phyloP scores from a whole-genome alignment of 2,329 filamentous ascomycete genomes.

The Ophiostoma perfectum region DNA sequence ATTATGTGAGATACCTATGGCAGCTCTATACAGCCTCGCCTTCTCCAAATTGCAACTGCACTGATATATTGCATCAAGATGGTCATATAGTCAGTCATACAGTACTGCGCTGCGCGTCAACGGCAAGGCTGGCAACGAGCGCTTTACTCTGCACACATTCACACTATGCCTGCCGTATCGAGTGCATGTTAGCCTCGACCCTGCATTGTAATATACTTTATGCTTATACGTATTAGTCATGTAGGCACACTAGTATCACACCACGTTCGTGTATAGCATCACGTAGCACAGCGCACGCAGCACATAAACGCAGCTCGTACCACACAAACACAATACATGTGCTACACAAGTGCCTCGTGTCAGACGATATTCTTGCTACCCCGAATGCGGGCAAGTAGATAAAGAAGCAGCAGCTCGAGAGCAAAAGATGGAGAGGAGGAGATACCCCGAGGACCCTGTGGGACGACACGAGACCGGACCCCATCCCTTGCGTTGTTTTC shows the following conservation, averaged over 20 bases:
- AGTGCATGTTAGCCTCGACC: background rate
- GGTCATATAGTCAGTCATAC: background rate
- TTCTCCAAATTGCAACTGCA: background rate
- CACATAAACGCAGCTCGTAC: background rate
- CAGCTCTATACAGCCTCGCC: background rate
- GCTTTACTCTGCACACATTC: background rate
- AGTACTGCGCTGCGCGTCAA: background rate
- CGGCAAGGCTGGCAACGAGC: background rate
- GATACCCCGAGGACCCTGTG: background rate
- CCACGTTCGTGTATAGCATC: background rate
- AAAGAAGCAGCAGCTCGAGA: background rate
- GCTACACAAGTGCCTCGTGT: background rate
- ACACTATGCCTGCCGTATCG: background rate
- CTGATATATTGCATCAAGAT: background rate
- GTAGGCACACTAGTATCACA: background rate
- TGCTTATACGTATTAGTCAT: background rate
- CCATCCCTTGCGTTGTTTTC: background rate
- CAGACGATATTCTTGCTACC: background rate
- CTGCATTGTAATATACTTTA: background rate
- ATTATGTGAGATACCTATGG: too few relatives aligned
- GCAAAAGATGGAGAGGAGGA: background rate
- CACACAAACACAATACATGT: background rate
- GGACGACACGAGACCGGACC: slow-evolving; percentile 4
- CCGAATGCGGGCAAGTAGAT: slow-evolving; percentile 8
- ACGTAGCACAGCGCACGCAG: background rate